Base-by-base conservation (phyloP, 1,139 yeast species). In the Taiozyma sp. region DNA sequence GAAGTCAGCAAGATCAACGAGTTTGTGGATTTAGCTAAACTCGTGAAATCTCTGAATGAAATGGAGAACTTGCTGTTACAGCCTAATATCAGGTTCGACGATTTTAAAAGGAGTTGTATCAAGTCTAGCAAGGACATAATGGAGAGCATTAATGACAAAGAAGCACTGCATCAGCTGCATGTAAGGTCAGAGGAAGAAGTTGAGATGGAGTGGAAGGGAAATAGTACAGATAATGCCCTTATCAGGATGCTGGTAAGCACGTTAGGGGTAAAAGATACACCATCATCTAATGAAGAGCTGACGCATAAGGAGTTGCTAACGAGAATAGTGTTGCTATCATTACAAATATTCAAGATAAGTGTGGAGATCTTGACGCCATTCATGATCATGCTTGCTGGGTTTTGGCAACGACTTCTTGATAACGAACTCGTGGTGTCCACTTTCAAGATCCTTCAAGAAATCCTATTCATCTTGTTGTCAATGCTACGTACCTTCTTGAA, bases 281-380 rank as follows among this genome's bases (percentile, higher is more conserved):
- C 41, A 37, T 37, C 24, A 9, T 37, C 41, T 4, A 37, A 10
- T 21, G 41, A 37, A 37, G 41, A 37, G 10, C 14, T 37, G 7
- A 19, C 24, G 14, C 41, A 37, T 37, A 37, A 7, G 14, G 41
- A 37, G 14, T 37, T 37, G 14, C 24, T 37, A 21, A 39, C 48
- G 42, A 53, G 54, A 3, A 55, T 55, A 6, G 16, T 53, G 6
- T 22, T 47, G 16, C 50, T 53, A 14, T 39, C 50, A 29, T 24
- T 49, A 22, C 53, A 51, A 47, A 53, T 53, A 6, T 26, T 50
- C 21, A 43, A 44, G 26, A 29, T 53, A 6, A 40, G 37, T 21
- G 9, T 53, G 1, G 57, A 55, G 42, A 7, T 54, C 11, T 53
- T 49, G 8, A 47, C 52, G 2, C 57, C 57, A 5, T 9, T 51